Percentiles rank a stretch among this genome's conserved stretches.
phyloP scores from a whole-genome alignment of 495 filamentous ascomycete genomes.

The Podospora conica region DNA sequence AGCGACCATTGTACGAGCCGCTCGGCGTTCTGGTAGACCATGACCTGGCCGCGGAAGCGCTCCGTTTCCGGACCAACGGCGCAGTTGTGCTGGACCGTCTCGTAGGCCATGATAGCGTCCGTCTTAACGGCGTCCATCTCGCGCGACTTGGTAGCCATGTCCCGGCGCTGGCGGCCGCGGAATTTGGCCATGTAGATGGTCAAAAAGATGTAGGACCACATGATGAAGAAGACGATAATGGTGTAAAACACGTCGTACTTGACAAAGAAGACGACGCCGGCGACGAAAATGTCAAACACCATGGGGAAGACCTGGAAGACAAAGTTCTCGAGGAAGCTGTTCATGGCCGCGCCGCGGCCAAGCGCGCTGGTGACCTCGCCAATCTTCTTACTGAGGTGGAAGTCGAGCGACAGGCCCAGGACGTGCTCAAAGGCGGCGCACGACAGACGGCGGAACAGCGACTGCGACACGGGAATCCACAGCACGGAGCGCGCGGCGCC shows the following conservation, averaged over 20 bases:
- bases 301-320: slow-evolving; percentile 90
- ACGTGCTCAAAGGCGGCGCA: slow-evolving; percentile 94
- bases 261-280: slow-evolving; percentile 73
- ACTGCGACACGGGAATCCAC: slow-evolving; percentile 91
- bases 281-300: slow-evolving; percentile 79
- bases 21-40: slow-evolving; percentile 73
- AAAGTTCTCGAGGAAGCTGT: slow-evolving; percentile 86
- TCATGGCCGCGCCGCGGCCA: slow-evolving; percentile 88
- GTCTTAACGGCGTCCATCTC: slow-evolving; percentile 95
- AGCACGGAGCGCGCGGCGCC: slow-evolving; percentile 69
- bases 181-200: slow-evolving; percentile 92
- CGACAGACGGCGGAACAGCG: slow-evolving; percentile 85
- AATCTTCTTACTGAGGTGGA: slow-evolving; percentile 89
- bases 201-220: slow-evolving; percentile 85
- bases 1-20: slow-evolving; percentile 75
- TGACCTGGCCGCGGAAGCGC: slow-evolving; percentile 67
- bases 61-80: slow-evolving; percentile 85
- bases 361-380: slow-evolving; percentile 87
- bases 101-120: slow-evolving; percentile 90
- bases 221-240: slow-evolving; percentile 78
- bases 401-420: slow-evolving; percentile 84
- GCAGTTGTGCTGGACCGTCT: slow-evolving; percentile 97
- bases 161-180: slow-evolving; percentile 73
- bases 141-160: slow-evolving; percentile 83
- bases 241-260: slow-evolving; percentile 81